Base-by-base conservation (phyloP, 2,329 filamentous ascomycete genomes). In the Nakataea oryzae region DNA sequence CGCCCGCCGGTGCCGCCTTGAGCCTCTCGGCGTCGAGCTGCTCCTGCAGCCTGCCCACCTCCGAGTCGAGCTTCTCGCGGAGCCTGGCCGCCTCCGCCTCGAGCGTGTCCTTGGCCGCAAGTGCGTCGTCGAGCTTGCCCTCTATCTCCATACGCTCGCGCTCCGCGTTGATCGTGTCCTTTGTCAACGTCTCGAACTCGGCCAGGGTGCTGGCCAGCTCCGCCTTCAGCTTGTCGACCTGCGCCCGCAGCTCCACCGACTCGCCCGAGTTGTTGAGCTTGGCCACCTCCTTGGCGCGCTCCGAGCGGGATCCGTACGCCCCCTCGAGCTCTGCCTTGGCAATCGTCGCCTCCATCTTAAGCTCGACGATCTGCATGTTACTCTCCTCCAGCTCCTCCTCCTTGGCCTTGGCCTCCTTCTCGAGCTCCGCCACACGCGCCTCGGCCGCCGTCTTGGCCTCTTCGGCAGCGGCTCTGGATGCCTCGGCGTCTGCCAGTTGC, bases 281-380 rank as follows among this genome's bases (percentile, higher is more conserved):
- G 1, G 83, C 83, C 26, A 80, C 79, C 66, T 85, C 82, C 14
- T 81, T 80, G 26, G 83, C 83, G 27, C 84, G 81, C 72, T 86
- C 79, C 63, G 81, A 79, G 63, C 83, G 79, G 63, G 80, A 79
- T 63, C 83, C 83, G 69, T 86, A 85, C 29, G 83, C 83, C 62
- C 82, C 82, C 65, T 86, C 84, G 32, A 86, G 78, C 71, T 86
- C 84, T 24, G 84, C 84, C 68, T 82, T 81, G 60, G 82, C 81
- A 67, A 86, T 79, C 57, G 83, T 84, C 63, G 84, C 75, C 68
- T 86, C 83, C 61, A 82, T 85, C 77, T 86, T 86, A 69, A 83
- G 76, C 72, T 85, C 82, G 41, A 81, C 79, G 62, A 85, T 70
- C 68, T 78, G 77, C 68, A 78, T 74, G 70, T 81, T 81, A 61